phyloP scores from a whole-genome alignment of 2,329 filamentous ascomycete species.

The Pseudogymnoascus sp. region DNA sequence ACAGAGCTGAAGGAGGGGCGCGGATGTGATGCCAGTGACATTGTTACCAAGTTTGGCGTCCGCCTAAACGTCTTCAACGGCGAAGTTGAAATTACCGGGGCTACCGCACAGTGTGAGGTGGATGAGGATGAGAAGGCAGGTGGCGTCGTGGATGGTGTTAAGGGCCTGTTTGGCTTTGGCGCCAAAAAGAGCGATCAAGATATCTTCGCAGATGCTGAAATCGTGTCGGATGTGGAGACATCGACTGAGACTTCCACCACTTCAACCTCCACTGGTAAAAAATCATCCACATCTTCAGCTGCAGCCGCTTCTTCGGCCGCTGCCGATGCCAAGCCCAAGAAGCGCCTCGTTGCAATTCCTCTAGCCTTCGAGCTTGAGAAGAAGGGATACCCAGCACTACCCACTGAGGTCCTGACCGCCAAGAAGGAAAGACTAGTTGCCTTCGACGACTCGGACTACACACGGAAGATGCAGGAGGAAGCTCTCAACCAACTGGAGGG shows the following conservation, averaged over 20 bases:
- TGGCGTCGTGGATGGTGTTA: constrained; percentile 84
- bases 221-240: constrained; percentile 33
- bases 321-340: constrained; percentile 24
- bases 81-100: constrained; percentile 68
- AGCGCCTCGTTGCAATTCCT: constrained; percentile 26
- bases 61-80: constrained; percentile 66
- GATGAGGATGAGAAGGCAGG: constrained; percentile 65
- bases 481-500: constrained; percentile 86
- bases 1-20: constrained; percentile 69
- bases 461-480: constrained; percentile 71
- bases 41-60: constrained; percentile 72
- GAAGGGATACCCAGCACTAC: constrained; percentile 24
- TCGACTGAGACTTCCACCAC: constrained; percentile 15
- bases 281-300: constrained; percentile 40
- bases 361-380: constrained; percentile 24
- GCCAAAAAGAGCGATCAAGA: constrained; percentile 81
- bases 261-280: constrained; percentile 34
- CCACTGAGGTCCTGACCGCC: constrained; percentile 23
- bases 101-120: constrained; percentile 77
- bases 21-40: constrained; percentile 62
- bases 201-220: constrained; percentile 47
- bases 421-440: constrained; percentile 61
- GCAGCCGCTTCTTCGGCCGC: constrained; percentile 26
- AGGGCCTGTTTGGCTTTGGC: constrained; percentile 92
- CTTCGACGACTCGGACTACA: constrained; percentile 78